A percentile compares a stretch with the other conserved stretches of the same genome.
These are phyloP conservation scores for Isochrysis galbana DNA, from an alignment of 78 protist genomes.

Conservation along the genomic window DNA sequence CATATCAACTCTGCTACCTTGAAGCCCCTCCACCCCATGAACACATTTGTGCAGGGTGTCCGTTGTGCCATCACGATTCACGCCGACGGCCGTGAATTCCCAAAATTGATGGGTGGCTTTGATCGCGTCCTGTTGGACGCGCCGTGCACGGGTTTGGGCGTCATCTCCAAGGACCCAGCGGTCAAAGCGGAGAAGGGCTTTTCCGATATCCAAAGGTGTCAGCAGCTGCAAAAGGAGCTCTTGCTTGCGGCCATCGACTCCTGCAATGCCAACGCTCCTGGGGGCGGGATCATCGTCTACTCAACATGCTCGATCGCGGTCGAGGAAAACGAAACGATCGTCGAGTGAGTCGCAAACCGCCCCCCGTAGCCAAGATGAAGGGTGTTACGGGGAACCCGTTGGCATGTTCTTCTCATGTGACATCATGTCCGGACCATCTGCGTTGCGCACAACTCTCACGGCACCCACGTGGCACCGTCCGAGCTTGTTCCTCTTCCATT, in stretches of 20 bases:
- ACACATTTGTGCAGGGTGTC: too few species aligned
- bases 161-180: conserved; percentile 90
- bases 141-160: conserved; percentile 99
- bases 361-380: too few species aligned
- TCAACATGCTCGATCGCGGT: conserved; percentile 79
- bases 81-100: conserved; percentile 88
- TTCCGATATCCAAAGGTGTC: conserved; percentile 77
- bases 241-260: conserved; percentile 95
- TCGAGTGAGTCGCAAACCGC: too few species aligned
- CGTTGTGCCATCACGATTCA: conserved; percentile 27
- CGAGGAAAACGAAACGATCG: conserved; percentile 96
- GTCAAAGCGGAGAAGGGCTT: conserved; percentile 61
- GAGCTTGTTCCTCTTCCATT: too few species aligned
- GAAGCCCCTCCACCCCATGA: too few species aligned
- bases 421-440: too few species aligned
- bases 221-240: conserved; percentile 92
- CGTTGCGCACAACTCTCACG: too few species aligned
- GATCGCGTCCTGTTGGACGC: conserved; percentile 98
- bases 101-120: conserved; percentile 77
- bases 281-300: conserved; percentile 49
- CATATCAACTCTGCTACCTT: too few species aligned
- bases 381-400: too few species aligned
- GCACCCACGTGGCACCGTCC: too few species aligned
- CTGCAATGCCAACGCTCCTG: conserved; percentile 80
- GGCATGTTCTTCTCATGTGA: too few species aligned